phyloP scores from a whole-genome alignment of 2,329 filamentous ascomycete species.

The Kalmusia sp. region DNA sequence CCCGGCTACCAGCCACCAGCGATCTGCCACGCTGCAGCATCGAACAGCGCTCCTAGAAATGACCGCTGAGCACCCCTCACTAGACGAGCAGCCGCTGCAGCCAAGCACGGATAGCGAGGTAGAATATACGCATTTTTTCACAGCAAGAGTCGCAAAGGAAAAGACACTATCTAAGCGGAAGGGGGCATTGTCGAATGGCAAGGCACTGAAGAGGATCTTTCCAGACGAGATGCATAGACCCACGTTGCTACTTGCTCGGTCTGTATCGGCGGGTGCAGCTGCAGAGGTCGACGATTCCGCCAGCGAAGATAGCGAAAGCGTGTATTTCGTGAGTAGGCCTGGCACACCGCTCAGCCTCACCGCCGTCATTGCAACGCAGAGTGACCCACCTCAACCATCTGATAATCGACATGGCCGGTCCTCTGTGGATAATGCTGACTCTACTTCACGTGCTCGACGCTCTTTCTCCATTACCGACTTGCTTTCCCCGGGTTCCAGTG shows the following conservation, averaged over 20 bases:
- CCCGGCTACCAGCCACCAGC: conserved; percentile 80
- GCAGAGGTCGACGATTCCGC: conserved; percentile 44
- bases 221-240: conserved; percentile 54
- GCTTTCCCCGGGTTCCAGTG: conserved; percentile 46
- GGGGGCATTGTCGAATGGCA: conserved; percentile 46
- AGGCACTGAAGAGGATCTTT: conserved; percentile 52
- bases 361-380: conserved; percentile 33
- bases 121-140: conserved; percentile 48
- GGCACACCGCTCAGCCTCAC: conserved; percentile 46
- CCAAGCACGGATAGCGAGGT: conserved; percentile 33
- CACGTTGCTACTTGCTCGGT: conserved; percentile 56
- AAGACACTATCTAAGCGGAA: conserved; percentile 50
- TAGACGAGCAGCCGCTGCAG: conserved; percentile 25
- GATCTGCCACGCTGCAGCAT: conserved; percentile 73
- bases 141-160: conserved; percentile 41
- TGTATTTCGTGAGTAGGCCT: conserved; percentile 48
- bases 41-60: conserved; percentile 44
- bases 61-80: conserved; percentile 30
- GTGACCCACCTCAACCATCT: conserved; percentile 18
- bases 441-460: conserved; percentile 47
- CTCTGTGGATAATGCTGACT: conserved; percentile 28
- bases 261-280: conserved; percentile 36
- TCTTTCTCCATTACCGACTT: conserved; percentile 61
- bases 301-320: conserved; percentile 48
- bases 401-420: conserved; percentile 20